Evolutionary conservation across 1,284 basidiomycete species (phyloP).

Genomic region (Phylloporus sp.): DNA sequence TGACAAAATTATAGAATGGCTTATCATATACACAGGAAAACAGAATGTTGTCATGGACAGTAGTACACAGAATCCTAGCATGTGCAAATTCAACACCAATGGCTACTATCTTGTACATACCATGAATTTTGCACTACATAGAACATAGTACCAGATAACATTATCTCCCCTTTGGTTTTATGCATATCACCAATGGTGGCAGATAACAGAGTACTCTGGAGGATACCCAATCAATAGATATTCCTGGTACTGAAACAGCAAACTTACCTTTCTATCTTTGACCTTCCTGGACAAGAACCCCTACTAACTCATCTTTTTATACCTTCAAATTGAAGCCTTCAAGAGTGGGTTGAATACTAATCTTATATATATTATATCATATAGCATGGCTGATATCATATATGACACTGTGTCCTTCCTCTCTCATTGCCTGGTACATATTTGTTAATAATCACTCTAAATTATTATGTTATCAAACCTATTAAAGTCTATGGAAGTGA

Average conservation of each 20-base stretch:
- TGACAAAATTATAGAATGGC: slow-evolving; percentile 72
- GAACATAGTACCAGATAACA: slow-evolving; percentile 76
- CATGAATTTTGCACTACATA: slow-evolving; percentile 93
- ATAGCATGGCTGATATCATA: too few relatives aligned
- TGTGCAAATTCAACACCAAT: slow-evolving; percentile 5
- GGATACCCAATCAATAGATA: not conserved
- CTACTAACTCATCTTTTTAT: slow-evolving; percentile 87
- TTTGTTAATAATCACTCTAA: too few relatives aligned
- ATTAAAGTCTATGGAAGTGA: slow-evolving; percentile 62
- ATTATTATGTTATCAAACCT: slow-evolving; percentile 46
- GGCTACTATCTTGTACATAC: slow-evolving; percentile 40
- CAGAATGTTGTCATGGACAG: slow-evolving; percentile 86
- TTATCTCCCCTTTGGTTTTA: slow-evolving; percentile 73
- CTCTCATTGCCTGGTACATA: too few relatives aligned
- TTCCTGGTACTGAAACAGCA: not conserved
- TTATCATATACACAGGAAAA: slow-evolving; percentile 91
- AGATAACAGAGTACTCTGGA: slow-evolving; percentile 69
- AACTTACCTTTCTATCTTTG: slow-evolving; percentile 82
- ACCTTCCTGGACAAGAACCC: slow-evolving; percentile 89
- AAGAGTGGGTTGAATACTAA: slow-evolving; percentile 70
- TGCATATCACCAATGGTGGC: slow-evolving; percentile 91
- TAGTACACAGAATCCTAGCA: slow-evolving; percentile 78
- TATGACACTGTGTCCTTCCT: too few relatives aligned
- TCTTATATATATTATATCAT: too few relatives aligned
- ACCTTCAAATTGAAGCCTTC: slow-evolving; percentile 80